These are phyloP conservation scores for Trypanosoma rangeli DNA, from an alignment of 208 protist genomes.

Conservation along the genomic window DNA sequence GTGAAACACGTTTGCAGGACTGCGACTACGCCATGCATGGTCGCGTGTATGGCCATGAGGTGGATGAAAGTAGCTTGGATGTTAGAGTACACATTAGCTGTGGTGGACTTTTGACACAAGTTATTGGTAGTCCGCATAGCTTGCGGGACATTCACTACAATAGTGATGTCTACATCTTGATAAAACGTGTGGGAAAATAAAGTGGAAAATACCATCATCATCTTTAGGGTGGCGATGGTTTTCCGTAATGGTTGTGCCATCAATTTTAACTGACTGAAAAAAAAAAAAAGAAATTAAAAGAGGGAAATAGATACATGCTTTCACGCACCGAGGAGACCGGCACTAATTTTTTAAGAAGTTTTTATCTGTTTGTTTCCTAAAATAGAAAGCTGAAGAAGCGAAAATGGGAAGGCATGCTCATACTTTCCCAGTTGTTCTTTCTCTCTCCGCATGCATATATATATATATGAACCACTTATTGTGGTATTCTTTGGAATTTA, in stretches of 20 bases:
- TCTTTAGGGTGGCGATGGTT: background rate
- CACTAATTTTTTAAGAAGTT: background rate
- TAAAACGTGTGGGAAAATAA: slow-evolving; percentile 80
- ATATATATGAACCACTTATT: slow-evolving; percentile 3
- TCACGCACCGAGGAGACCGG: background rate
- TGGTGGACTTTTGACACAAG: slow-evolving; percentile 95
- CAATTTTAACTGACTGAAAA: background rate
- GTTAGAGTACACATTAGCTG: slow-evolving; percentile 96
- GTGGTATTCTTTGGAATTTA: background rate
- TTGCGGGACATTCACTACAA: slow-evolving; percentile 91
- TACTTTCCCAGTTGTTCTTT: background rate
- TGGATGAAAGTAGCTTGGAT: slow-evolving; percentile 83
- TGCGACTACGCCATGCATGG: slow-evolving; percentile 99
- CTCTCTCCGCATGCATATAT: slow-evolving; percentile 12
- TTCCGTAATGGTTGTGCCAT: background rate
- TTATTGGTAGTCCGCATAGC: slow-evolving; percentile 91
- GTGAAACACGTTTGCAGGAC: slow-evolving; percentile 90
- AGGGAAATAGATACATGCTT: background rate
- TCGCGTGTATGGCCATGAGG: slow-evolving; percentile 93
- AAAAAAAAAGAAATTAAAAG: background rate
- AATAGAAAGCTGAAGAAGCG: background rate
- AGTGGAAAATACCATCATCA: background rate
- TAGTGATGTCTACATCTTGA: slow-evolving; percentile 85
- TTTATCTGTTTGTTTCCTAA: slow-evolving; percentile 4
- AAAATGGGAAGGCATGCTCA: background rate